Base-by-base conservation (phyloP, 768 basidiomycete species). In the Fistulinella prunicolor region DNA sequence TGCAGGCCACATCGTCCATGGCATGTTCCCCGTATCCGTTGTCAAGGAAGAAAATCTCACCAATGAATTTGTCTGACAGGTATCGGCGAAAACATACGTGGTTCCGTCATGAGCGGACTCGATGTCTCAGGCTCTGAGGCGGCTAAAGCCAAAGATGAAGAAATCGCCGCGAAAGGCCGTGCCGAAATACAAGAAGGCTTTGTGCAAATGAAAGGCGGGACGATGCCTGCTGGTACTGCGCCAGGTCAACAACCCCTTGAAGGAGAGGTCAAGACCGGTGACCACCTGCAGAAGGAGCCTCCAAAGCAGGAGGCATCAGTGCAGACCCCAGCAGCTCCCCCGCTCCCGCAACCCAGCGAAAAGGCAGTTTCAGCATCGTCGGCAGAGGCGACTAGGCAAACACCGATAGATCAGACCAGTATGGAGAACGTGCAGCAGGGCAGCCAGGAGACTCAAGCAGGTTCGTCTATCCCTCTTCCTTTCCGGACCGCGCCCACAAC, bases 11-110 rank as follows among this genome's bases (percentile, higher is more conserved):
- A 55, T 71, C 22, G 54, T 70, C 7, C 73, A 76, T 23, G 73
- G 75, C 9, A 58, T 42, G 0, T 21, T 30, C 21, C 47, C 46
- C 35, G 38, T 32, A 14, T 42, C n/a, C 9, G 10, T 39, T 9
- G 28, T 23, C 14, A 22, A 17, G 9, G 8, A 2, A 5, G 8
- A 23, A 29, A 8, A n/a, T 3, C 47, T 61, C 16, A 56, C 34
- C 1, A n/a, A 38, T 23, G 44, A 16, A 6, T 32, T 37, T 20
- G n/a, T 34, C 13, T 20, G 12, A 45, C 49, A 74, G 78, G 78
- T 3, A 23, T 72, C 1, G 74, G 75, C 7, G 77, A 79, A 30
- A 70, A 63, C 36, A 47, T 78, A 6, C 70, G 76, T 21, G 78
- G 78, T 7, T 68, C 74, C 0, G 49, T 68, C 9, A 55, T 77